Conservation (phyloP, 805 yeast genomes). For the Torulaspora franciscae region DNA sequence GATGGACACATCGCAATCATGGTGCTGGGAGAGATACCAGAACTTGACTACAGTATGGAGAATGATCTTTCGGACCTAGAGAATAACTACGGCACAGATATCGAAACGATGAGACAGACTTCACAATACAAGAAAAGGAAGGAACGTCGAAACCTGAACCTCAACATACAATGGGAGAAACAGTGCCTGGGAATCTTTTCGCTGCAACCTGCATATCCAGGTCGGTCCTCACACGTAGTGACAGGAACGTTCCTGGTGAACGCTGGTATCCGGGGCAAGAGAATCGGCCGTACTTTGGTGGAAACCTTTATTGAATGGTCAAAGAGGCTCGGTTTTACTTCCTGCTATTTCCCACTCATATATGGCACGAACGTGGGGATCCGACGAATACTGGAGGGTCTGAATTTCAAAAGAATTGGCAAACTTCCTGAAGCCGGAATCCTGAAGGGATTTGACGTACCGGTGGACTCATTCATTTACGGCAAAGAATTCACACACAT, state of each 20-base stretch:
- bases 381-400: constrained; percentile 66
- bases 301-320: constrained; percentile 91
- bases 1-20: constrained; percentile 49
- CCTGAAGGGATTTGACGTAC: constrained; percentile 73
- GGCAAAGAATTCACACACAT: constrained; percentile 68
- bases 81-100: constrained; percentile 21
- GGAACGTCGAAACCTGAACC: constrained; percentile 26
- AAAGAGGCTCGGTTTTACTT: constrained; percentile 79
- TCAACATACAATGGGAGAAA: constrained; percentile 76
- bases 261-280: constrained; percentile 87
- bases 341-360: constrained; percentile 75
- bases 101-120: constrained; percentile 25
- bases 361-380: constrained; percentile 87
- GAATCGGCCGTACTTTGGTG: constrained; percentile 79
- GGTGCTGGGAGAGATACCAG: constrained; percentile 70
- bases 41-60: constrained; percentile 37
- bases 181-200: constrained; percentile 86
- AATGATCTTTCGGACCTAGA: constrained; percentile 18
- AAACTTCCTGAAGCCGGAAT: constrained; percentile 83
- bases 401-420: constrained; percentile 74
- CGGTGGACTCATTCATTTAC: constrained; percentile 83
- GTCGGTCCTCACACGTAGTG: constrained; percentile 88
- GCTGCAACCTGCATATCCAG: constrained; percentile 86
- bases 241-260: constrained; percentile 85
- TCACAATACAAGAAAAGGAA: constrained; percentile 28